Conservation (phyloP, 768 basidiomycete genomes). For the Pluteus cervinus region DNA sequence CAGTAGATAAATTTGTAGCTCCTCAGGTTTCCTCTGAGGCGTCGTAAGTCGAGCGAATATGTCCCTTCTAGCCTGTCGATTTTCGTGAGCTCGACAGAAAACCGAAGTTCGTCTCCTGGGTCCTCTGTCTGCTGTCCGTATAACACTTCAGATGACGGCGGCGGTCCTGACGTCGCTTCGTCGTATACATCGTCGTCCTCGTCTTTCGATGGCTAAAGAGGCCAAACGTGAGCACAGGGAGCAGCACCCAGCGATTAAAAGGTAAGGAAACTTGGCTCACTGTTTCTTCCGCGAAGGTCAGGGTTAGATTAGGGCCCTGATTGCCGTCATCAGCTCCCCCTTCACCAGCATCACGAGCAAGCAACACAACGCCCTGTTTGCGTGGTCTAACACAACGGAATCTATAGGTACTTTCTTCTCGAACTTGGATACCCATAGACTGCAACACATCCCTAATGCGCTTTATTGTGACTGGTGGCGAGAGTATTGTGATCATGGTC, state of each 20-base stretch:
- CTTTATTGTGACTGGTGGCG: conserved; percentile 72
- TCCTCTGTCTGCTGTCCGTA: conserved; percentile 44
- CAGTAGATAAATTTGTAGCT: conserved; percentile 85
- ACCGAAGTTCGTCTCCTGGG: conserved; percentile 85
- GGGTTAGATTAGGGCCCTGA: too few species aligned
- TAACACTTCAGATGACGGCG: conserved; percentile 18
- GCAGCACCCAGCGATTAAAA: too few species aligned
- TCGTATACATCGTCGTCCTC: too few species aligned
- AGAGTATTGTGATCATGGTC: conserved; percentile 69
- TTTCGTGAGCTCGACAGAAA: conserved; percentile 86
- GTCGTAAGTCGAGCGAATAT: conserved; percentile 82
- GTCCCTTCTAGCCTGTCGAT: conserved; percentile 78
- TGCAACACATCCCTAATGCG: conserved; percentile 64
- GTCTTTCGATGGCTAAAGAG: too few species aligned
- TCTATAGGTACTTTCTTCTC: conserved; percentile 76
- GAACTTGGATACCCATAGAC: conserved; percentile 77
- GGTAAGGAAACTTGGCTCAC: too few species aligned
- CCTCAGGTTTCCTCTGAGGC: conserved; percentile 80
- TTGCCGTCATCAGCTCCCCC: too few species aligned
- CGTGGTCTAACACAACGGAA: conserved; percentile 72
- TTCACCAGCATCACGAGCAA: too few species aligned
- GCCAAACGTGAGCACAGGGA: too few species aligned
- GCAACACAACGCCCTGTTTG: conserved; percentile 27
- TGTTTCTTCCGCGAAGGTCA: too few species aligned
- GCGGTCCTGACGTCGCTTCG: too few species aligned